Conservation (phyloP, 78 protist genomes). For the Cavenderia fasciculata region DNA sequence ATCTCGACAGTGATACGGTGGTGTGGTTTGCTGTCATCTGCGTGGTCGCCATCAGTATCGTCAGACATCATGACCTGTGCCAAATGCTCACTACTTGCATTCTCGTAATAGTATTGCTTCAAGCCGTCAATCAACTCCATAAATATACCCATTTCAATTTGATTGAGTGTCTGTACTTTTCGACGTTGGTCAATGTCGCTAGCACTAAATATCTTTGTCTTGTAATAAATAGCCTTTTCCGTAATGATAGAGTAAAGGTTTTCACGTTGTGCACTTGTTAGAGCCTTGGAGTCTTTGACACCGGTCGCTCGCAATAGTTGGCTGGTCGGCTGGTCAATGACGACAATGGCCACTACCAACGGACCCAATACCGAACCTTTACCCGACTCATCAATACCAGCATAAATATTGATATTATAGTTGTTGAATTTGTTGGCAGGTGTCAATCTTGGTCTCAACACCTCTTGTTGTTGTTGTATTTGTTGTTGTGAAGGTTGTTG, state of each 20-base stretch:
- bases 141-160: conserved; percentile 48
- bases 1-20: too few species aligned
- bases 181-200: conserved; percentile 30
- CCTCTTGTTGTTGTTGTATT: too few species aligned
- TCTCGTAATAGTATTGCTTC: too few species aligned
- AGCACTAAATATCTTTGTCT: neutral
- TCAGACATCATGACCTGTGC: too few species aligned
- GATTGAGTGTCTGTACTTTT: conserved; percentile 5
- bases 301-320: neutral
- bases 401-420: neutral
- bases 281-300: conserved; percentile 24
- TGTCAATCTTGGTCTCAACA: too few species aligned
- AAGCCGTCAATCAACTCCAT: conserved; percentile 13
- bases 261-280: conserved; percentile 19
- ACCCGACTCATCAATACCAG: conserved; percentile 36
- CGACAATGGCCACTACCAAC: conserved; percentile 16
- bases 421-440: neutral
- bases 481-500: neutral
- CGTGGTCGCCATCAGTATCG: too few species aligned
- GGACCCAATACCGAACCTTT: conserved; percentile 33
- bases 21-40: too few species aligned
- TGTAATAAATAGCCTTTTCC: conserved; percentile 6
- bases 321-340: neutral
- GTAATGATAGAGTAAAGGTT: conserved; percentile 7
- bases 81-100: too few species aligned